Percentiles rank a stretch among this genome's conserved stretches.
phyloP scores from a whole-genome alignment of 2,329 filamentous ascomycete genomes.

The Sordariomycetes sp. region DNA sequence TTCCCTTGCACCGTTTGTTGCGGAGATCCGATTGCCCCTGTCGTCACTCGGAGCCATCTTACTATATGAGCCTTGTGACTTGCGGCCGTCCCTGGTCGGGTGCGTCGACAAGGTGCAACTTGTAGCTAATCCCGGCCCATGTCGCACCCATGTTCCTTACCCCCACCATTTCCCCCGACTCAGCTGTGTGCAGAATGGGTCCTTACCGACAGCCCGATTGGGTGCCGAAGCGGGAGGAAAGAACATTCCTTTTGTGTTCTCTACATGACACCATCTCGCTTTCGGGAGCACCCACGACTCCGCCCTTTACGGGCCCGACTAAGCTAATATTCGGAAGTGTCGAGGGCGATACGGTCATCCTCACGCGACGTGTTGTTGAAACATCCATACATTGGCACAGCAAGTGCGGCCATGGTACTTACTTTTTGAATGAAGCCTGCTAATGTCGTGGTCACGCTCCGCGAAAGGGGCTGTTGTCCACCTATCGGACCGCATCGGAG shows the following conservation, averaged over 20 bases:
- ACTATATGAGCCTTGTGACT: background rate
- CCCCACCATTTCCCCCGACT: background rate
- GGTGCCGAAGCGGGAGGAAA: background rate
- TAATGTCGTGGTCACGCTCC: background rate
- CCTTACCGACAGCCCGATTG: conserved; percentile 3
- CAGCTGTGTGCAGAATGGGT: background rate
- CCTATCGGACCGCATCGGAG: background rate
- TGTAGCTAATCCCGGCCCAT: background rate
- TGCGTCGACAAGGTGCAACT: background rate
- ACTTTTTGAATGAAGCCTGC: background rate
- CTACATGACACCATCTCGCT: conserved; percentile 1
- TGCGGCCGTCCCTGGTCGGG: background rate
- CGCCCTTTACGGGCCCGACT: background rate
- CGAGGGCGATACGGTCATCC: background rate
- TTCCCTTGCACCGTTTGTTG: background rate
- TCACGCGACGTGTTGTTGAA: background rate
- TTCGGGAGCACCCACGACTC: background rate
- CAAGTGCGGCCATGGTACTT: background rate
- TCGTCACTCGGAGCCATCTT: background rate
- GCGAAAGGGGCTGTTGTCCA: background rate
- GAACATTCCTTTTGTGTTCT: background rate
- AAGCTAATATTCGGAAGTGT: background rate
- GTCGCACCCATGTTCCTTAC: background rate
- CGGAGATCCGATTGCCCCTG: background rate
- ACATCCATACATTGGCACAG: background rate